Percentiles rank a stretch among this genome's conserved stretches.
Conservation (phyloP, 257 asterid genomes). For the Solanum microdontum region DNA sequence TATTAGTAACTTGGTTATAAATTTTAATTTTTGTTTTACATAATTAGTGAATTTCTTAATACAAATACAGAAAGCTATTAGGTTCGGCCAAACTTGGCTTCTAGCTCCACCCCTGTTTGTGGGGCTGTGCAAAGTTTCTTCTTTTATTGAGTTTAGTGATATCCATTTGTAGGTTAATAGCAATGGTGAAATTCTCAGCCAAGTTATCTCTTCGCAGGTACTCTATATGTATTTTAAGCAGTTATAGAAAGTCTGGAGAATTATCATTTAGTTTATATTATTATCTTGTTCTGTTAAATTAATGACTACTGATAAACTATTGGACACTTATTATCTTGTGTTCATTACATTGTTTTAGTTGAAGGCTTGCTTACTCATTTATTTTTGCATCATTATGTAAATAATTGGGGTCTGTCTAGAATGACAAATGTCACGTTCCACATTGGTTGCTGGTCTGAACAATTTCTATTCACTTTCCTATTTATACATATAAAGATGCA, state of each 20-base stretch:
- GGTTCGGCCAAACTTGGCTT: background rate
- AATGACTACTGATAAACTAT: background rate
- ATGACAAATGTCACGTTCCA: background rate
- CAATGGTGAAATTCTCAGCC: slow-evolving; percentile 85
- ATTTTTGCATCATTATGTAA: background rate
- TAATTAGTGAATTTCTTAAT: background rate
- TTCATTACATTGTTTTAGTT: background rate
- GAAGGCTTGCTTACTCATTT: background rate
- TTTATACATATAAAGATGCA: background rate
- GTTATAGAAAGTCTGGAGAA: background rate
- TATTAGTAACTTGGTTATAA: background rate
- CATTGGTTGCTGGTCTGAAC: background rate
- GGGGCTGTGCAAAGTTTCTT: background rate
- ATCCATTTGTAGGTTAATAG: slow-evolving; percentile 53
- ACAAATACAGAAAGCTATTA: background rate
- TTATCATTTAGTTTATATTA: background rate
- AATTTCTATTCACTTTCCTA: background rate
- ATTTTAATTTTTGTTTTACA: background rate
- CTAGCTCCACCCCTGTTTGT: background rate
- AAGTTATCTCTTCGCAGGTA: slow-evolving; percentile 92
- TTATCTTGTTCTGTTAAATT: background rate
- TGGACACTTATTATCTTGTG: background rate
- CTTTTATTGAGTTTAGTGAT: slow-evolving; percentile 1
- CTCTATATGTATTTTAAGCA: background rate
- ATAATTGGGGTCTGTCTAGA: background rate